phyloP scores from a whole-genome alignment of 2,329 filamentous ascomycete species.

The Pseudocercospora vitis region DNA sequence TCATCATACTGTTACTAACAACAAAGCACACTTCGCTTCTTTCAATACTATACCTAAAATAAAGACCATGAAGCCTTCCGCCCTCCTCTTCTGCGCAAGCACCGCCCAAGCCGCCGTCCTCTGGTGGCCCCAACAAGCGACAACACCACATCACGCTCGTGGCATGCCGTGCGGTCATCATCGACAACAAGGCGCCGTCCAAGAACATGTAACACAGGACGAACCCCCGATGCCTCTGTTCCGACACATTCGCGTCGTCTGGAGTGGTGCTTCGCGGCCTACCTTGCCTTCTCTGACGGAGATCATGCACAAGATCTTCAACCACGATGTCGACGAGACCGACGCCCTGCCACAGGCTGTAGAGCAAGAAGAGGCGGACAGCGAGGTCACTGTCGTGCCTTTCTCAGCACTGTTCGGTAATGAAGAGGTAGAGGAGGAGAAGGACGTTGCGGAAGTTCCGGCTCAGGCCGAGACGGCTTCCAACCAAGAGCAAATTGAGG shows the following conservation, averaged over 20 bases:
- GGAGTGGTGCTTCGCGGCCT: neutral
- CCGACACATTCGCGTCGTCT: neutral
- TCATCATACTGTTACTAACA: neutral
- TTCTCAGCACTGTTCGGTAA: neutral
- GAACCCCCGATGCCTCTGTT: neutral
- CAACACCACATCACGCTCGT: neutral
- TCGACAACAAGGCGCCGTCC: neutral
- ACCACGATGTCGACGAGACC: too few species aligned
- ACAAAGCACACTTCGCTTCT: neutral
- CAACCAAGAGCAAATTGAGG: neutral
- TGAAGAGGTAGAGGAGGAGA: neutral
- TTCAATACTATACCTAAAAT: neutral
- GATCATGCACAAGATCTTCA: neutral
- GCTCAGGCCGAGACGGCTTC: too few species aligned
- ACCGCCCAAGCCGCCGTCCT: neutral
- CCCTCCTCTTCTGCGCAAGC: neutral
- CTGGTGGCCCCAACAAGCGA: neutral
- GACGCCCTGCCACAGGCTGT: too few species aligned
- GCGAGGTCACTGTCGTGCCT: neutral
- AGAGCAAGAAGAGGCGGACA: neutral
- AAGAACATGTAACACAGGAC: neutral
- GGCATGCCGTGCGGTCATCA: neutral
- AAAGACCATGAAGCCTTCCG: conserved; percentile 3
- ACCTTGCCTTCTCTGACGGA: neutral
- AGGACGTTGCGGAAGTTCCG: neutral